Percentiles rank a stretch among this genome's conserved stretches.
Conservation (phyloP, 208 protist species). For the Leishmania tropica region DNA sequence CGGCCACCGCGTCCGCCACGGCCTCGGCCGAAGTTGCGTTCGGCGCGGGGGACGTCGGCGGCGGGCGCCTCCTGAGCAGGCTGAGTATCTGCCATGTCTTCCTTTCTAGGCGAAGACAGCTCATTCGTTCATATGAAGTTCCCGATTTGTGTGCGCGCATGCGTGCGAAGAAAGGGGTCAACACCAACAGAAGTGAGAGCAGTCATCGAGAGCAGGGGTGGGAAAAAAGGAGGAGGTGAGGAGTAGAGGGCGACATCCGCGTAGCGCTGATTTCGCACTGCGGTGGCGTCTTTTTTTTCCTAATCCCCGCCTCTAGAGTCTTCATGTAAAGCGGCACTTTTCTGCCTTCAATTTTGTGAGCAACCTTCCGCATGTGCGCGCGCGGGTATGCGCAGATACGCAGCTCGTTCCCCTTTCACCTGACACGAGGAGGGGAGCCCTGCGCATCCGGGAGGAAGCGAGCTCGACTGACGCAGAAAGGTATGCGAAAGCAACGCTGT, state of each 20-base stretch:
- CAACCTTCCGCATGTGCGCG: not conserved
- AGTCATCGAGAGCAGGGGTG: not conserved
- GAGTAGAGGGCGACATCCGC: not conserved
- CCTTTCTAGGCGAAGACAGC: not conserved
- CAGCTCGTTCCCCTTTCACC: not conserved
- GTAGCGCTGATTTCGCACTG: not conserved
- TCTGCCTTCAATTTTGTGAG: not conserved
- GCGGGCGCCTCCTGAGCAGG: constrained; percentile 20
- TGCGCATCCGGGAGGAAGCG: not conserved
- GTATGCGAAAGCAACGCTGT: not conserved
- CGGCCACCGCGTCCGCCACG: constrained; percentile 9
- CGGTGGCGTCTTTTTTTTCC: not conserved
- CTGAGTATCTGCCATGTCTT: constrained; percentile 32
- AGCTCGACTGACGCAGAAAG: not conserved
- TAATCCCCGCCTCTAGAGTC: not conserved
- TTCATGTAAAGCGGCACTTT: not conserved
- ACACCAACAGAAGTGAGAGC: not conserved
- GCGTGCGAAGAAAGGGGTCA: not conserved
- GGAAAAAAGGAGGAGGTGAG: not conserved
- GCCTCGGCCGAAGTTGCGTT: constrained; percentile 13
- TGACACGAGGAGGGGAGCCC: not conserved
- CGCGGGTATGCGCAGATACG: not conserved
- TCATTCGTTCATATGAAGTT: not conserved
- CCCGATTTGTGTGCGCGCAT: not conserved
- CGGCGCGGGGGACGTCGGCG: constrained; percentile 14